Evolutionary conservation across 2,329 filamentous ascomycete species (phyloP).

Genomic region (Chrysoporthe cubensis): DNA sequence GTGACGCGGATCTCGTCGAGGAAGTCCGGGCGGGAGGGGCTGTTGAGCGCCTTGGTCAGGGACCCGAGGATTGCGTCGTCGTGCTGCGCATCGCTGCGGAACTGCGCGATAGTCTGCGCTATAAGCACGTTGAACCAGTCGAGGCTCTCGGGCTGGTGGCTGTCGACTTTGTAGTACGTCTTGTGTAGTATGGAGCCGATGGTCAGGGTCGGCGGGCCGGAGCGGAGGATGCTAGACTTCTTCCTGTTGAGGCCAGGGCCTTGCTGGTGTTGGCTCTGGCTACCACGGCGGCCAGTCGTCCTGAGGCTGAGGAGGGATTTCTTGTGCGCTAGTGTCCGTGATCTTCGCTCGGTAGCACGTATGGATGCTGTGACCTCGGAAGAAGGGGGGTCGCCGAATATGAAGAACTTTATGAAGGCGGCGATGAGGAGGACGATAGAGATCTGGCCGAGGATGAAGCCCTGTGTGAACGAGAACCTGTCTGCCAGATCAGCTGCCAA

Average conservation of each 20-base stretch:
- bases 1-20: conserved; percentile 92
- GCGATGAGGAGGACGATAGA: conserved; percentile 90
- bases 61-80: conserved; percentile 88
- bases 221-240: conserved; percentile 72
- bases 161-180: conserved; percentile 95
- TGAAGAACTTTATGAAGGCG: conserved; percentile 99
- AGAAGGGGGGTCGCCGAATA: conserved; percentile 91
- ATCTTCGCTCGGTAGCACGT: conserved; percentile 74
- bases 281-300: conserved; percentile 43
- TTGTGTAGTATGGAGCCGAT: conserved; percentile 95
- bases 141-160: conserved; percentile 92
- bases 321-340: conserved; percentile 75
- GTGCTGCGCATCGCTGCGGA: conserved; percentile 87
- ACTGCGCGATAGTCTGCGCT: conserved; percentile 94
- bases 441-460: conserved; percentile 89
- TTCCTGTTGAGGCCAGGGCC: conserved; percentile 57
- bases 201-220: conserved; percentile 72
- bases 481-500: conserved; percentile 9
- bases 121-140: conserved; percentile 99
- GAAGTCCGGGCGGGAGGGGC: conserved; percentile 84
- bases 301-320: conserved; percentile 70
- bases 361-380: conserved; percentile 78
- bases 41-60: conserved; percentile 83
- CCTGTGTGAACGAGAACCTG: conserved; percentile 90
- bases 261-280: conserved; percentile 41